Evolutionary conservation across 2,329 filamentous ascomycete species (phyloP).

Genomic region (Talaromyces sp.): DNA sequence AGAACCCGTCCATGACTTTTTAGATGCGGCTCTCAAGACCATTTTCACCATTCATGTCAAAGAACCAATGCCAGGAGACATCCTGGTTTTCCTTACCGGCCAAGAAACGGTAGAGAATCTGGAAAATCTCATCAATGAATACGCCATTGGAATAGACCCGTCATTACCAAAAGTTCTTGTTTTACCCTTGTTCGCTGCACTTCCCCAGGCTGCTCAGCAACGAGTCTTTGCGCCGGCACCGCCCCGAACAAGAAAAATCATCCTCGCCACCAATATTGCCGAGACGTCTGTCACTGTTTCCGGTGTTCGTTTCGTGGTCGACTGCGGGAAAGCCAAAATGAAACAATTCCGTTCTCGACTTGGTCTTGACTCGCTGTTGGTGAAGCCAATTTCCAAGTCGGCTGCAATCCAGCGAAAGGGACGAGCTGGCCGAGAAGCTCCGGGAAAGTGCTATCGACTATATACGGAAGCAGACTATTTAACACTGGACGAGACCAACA

Average conservation of each 20-base stretch:
- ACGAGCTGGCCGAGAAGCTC: conserved; percentile 85
- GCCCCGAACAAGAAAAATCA: conserved; percentile 76
- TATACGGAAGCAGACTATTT: conserved; percentile 79
- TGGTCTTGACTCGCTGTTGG: conserved; percentile 83
- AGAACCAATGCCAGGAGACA: conserved; percentile 88
- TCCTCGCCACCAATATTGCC: conserved; percentile 95
- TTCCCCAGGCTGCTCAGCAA: conserved; percentile 82
- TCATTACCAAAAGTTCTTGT: conserved; percentile 66
- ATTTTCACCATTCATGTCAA: conserved; percentile 84
- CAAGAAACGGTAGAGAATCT: conserved; percentile 87
- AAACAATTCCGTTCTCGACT: conserved; percentile 83
- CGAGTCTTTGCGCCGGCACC: conserved; percentile 74
- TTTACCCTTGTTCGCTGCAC: conserved; percentile 81
- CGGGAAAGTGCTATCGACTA: conserved; percentile 83
- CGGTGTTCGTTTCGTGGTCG: conserved; percentile 85
- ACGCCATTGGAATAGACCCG: conserved; percentile 65
- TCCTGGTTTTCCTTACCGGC: conserved; percentile 86
- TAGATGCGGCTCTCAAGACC: conserved; percentile 73
- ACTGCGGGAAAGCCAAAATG: conserved; percentile 89
- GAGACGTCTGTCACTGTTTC: conserved; percentile 96
- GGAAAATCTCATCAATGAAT: conserved; percentile 75
- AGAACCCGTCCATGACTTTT: conserved; percentile 71
- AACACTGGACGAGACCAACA: conserved; percentile 65
- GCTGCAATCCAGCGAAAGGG: conserved; percentile 89
- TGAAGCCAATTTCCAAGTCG: conserved; percentile 87